A percentile compares a stretch with the other conserved stretches of the same genome.
These are phyloP conservation scores for Triticum urartu DNA, from an alignment of 176 grass and related monocot species.

Conservation along the genomic window DNA sequence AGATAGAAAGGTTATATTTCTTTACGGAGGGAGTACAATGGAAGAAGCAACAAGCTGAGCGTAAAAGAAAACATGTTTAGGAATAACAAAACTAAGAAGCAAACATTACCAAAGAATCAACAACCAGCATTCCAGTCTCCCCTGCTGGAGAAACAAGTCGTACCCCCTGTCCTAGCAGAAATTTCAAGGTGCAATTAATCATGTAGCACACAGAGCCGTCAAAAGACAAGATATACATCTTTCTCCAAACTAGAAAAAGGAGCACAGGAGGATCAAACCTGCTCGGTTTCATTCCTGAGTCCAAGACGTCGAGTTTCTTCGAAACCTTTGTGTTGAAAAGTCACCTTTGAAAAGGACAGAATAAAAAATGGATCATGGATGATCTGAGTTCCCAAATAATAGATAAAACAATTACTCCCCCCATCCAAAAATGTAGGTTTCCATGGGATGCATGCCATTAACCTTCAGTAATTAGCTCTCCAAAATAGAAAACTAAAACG, in stretches of 20 bases:
- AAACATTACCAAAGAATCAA: slow-evolving; percentile 84
- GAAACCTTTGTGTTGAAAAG: slow-evolving; percentile 56
- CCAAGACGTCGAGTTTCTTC: slow-evolving; percentile 49
- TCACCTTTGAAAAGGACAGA: slow-evolving; percentile 46
- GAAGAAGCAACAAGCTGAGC: neutral
- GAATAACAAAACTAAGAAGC: slow-evolving; percentile 24
- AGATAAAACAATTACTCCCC: too few species aligned
- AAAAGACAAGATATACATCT: neutral
- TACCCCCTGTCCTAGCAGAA: slow-evolving; percentile 57
- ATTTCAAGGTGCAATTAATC: slow-evolving; percentile 26
- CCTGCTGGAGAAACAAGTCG: slow-evolving; percentile 61
- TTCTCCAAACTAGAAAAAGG: neutral
- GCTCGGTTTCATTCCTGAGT: slow-evolving; percentile 78
- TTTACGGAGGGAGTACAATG: neutral
- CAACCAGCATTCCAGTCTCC: slow-evolving; percentile 96
- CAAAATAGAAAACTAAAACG: too few species aligned
- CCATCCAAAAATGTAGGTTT: too few species aligned
- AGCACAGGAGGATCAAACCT: slow-evolving; percentile 35
- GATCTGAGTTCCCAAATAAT: neutral
- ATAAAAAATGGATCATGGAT: neutral
- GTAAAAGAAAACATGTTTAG: slow-evolving; percentile 17
- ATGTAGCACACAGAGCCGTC: neutral
- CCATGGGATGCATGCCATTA: too few species aligned
- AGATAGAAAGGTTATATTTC: neutral
- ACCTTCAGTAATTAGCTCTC: too few species aligned